Conservation (phyloP, 2,329 filamentous ascomycete species). For the Capronia epimyces region DNA sequence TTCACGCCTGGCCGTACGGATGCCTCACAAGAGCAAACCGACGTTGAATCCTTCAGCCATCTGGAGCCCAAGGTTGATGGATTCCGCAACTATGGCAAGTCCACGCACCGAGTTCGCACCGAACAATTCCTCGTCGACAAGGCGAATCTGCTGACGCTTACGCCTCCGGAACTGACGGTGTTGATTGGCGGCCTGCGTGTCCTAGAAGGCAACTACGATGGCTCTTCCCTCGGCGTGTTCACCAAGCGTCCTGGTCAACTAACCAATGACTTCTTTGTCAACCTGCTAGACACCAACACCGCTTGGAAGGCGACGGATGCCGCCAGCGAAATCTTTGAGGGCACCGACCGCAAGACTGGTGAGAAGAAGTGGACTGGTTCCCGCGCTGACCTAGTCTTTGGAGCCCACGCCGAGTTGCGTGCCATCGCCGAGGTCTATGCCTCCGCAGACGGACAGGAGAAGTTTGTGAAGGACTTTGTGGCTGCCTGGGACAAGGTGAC, state of each 20-base stretch:
- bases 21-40: conserved; percentile 66
- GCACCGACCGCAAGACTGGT: conserved; percentile 60
- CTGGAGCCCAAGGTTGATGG: conserved; percentile 67
- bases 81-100: conserved; percentile 72
- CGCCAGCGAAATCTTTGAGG: conserved; percentile 57
- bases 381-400: conserved; percentile 65
- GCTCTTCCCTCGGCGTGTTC: conserved; percentile 61
- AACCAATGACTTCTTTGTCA: conserved; percentile 77
- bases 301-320: conserved; percentile 55
- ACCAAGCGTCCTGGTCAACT: conserved; percentile 63
- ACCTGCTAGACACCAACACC: conserved; percentile 63
- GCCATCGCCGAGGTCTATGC: conserved; percentile 67
- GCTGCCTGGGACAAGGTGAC: conserved; percentile 68
- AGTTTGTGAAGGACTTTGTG: conserved; percentile 68
- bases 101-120: conserved; percentile 54
- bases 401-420: conserved; percentile 68
- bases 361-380: conserved; percentile 64
- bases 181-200: conserved; percentile 67
- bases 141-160: conserved; percentile 64
- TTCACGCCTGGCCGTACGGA: conserved; percentile 70
- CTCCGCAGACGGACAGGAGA: conserved; percentile 53
- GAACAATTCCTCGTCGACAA: conserved; percentile 69
- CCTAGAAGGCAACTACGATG: conserved; percentile 66
- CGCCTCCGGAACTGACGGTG: conserved; percentile 64
- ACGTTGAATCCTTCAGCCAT: conserved; percentile 57